Conservation (phyloP, 768 basidiomycete species). For the Collybiopsis luxurians region DNA sequence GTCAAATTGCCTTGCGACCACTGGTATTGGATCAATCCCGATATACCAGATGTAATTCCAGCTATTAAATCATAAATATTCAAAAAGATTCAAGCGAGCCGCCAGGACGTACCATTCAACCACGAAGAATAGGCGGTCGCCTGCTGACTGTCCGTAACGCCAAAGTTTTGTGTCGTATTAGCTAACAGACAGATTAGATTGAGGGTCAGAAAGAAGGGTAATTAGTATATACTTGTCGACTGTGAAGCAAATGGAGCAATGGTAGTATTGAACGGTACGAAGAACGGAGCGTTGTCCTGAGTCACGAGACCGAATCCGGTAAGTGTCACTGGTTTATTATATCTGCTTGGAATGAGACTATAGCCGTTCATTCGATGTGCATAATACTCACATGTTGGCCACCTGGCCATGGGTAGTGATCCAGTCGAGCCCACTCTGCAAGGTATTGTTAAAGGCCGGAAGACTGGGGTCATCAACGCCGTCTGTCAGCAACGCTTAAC, state of each 20-base stretch:
- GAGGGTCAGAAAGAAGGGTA: not conserved
- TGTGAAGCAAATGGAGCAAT: conserved; percentile 38
- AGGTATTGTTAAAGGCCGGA: conserved; percentile 48
- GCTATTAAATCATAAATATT: conserved; percentile 22
- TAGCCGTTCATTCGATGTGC: not conserved
- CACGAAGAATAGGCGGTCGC: conserved; percentile 52
- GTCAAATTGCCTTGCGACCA: conserved; percentile 58
- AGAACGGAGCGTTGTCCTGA: conserved; percentile 45
- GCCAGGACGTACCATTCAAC: conserved; percentile 39
- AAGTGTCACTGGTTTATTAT: conserved; percentile 50
- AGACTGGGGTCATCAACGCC: conserved; percentile 45
- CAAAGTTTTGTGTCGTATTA: conserved; percentile 31
- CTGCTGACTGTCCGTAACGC: conserved; percentile 52
- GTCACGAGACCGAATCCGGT: conserved; percentile 66
- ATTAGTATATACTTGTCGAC: not conserved
- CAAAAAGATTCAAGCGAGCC: not conserved
- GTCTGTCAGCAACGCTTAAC: conserved; percentile 27
- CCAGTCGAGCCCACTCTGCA: conserved; percentile 54
- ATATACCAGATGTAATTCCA: conserved; percentile 37
- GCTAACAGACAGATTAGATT: conserved; percentile 16
- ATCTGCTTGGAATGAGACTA: not conserved
- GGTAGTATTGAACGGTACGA: conserved; percentile 59
- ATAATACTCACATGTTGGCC: conserved; percentile 37
- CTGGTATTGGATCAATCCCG: conserved; percentile 51
- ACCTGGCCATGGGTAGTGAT: conserved; percentile 47